Evolutionary conservation across 768 basidiomycete species (phyloP), one percentile per base, ranked within the genome.

Genomic region (Gloeophyllum trabeum): DNA sequence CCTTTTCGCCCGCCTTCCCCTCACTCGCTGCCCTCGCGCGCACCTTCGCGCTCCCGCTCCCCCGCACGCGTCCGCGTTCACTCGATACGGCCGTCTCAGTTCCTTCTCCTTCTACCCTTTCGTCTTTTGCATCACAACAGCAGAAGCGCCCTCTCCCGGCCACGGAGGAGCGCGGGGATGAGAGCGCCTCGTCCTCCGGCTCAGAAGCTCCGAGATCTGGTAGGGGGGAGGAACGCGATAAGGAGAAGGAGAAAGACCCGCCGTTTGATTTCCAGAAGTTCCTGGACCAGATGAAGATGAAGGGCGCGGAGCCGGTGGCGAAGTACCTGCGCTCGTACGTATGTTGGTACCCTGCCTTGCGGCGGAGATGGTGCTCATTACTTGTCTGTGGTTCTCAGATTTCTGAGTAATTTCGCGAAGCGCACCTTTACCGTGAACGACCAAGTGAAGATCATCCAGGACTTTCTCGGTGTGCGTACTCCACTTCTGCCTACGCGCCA

Each of bases 261-360:
- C 66, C 67, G 34, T 98, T 97, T 51, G 94, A 98, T 61, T 98
- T 97, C 57, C 91, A 94, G 55, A 79, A 70, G 38, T 99, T 99
- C 60, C 61, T 98, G 48, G 90, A 93, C 58, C 92, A 99, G 61
- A 90, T 99, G 77, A 87, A 94, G 63, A 62, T 70, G 32, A 81
- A 79, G 53, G 66, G 73, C 39, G 91, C 94, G 2, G 96, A 99
- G 43, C 87, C 92, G 4, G 84, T 98, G 18, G 89, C 88, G 22
- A 90, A 90, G 61, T 98, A 93, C 65, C 71, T 99, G 40, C 77
- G 90, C 67, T 96, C 91, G 93, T 93, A 61, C 50, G 88, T 76
- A n/a, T n/a, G n/a, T n/a, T 34, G 36, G 44, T 51, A 37, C 28
- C n/a, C 20, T 36, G 35, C 24, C 21, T 14, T 3, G 10, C 6